Evolutionary conservation across 192 early-diverging fungal genomes (phyloP).

Genomic region (Funneliformis geosporum): DNA sequence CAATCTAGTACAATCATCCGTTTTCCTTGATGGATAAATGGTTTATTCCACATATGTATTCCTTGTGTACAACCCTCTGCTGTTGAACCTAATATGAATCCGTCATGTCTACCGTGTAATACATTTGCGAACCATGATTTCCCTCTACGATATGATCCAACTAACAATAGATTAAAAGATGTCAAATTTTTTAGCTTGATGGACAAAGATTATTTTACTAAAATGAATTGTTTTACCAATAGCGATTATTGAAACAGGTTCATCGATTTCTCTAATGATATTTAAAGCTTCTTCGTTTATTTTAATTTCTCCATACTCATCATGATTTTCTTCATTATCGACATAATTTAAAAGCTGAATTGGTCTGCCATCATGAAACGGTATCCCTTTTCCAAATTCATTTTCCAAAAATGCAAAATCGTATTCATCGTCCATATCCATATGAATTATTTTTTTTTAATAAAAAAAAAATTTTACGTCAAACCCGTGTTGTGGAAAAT

Average conservation of each 20-base stretch:
- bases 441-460: too few species aligned
- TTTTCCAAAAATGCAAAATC: too few species aligned
- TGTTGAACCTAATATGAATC: not conserved
- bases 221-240: too few species aligned
- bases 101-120: slow-evolving; percentile 16
- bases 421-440: too few species aligned
- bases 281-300: not conserved
- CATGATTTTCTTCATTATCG: not conserved
- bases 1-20: slow-evolving; percentile 18
- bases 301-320: not conserved
- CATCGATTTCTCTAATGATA: slow-evolving; percentile 5
- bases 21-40: not conserved
- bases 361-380: not conserved
- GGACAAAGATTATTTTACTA: not conserved
- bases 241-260: slow-evolving; percentile 13
- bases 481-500: too few species aligned
- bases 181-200: too few species aligned
- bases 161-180: not conserved
- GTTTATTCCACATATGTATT: slow-evolving; percentile 23
- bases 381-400: not conserved
- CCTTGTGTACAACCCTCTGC: slow-evolving; percentile 15
- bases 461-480: too few species aligned
- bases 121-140: slow-evolving; percentile 21
- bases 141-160: slow-evolving; percentile 12
- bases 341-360: not conserved